These are phyloP conservation scores for Pichia cactophila DNA, from an alignment of 1,139 yeast species.

Conservation along the genomic window DNA sequence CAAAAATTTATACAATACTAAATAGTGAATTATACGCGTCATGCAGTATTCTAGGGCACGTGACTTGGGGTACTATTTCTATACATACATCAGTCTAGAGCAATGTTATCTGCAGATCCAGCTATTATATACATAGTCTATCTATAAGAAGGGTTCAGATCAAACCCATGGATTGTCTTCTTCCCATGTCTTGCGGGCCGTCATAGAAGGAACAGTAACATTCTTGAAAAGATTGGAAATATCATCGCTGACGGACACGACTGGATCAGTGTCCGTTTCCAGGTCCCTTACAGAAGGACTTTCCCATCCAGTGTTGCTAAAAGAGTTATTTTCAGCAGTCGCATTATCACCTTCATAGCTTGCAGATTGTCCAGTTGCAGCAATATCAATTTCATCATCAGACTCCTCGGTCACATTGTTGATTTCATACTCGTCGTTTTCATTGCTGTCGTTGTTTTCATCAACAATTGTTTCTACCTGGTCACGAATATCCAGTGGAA, in stretches of 20 bases:
- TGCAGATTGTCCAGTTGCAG: background rate
- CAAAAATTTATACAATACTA: too few species aligned
- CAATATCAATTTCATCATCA: background rate
- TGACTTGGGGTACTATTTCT: too few species aligned
- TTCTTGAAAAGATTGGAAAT: constrained; percentile 42
- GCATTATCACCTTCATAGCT: background rate
- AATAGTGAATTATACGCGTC: too few species aligned
- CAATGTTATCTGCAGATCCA: too few species aligned
- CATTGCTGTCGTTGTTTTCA: constrained; percentile 30
- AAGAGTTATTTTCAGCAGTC: background rate
- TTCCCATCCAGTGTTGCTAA: background rate
- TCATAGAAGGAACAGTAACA: constrained; percentile 42
- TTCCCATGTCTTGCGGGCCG: constrained; percentile 40
- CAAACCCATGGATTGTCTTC: constrained; percentile 29
- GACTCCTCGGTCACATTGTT: background rate
- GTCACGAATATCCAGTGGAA: constrained; percentile 55
- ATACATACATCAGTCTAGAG: too few species aligned
- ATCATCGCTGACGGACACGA: background rate
- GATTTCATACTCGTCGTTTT: constrained; percentile 5
- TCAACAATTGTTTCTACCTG: constrained; percentile 56
- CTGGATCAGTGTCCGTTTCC: background rate
- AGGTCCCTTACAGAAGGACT: background rate
- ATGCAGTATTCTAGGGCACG: too few species aligned
- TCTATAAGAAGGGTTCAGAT: too few species aligned
- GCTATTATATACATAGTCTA: too few species aligned